Conservation (phyloP, 2,329 filamentous ascomycete genomes). For the Emergomyces orientalis region DNA sequence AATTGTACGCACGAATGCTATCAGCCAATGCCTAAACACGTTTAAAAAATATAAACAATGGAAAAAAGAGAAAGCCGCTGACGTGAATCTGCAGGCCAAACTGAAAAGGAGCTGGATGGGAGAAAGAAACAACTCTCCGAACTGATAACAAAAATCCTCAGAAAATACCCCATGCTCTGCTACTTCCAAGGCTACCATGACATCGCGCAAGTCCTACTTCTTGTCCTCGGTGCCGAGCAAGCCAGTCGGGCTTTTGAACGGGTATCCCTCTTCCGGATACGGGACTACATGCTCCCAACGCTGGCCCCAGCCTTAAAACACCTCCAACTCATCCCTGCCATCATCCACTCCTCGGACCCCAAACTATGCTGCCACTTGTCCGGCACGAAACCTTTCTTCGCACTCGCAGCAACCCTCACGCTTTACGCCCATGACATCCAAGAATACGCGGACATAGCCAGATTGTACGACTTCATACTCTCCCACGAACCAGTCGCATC, state of each 20-base stretch:
- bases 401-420: constrained; percentile 83
- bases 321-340: constrained; percentile 75
- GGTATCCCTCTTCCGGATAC: constrained; percentile 81
- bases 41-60: constrained; percentile 13
- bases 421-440: constrained; percentile 96
- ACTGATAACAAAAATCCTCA: constrained; percentile 72
- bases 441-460: constrained; percentile 75
- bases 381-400: constrained; percentile 77
- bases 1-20: constrained; percentile 47
- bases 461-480: constrained; percentile 85
- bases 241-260: constrained; percentile 60
- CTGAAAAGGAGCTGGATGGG: constrained; percentile 56
- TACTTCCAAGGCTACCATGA: constrained; percentile 99
- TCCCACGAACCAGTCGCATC: constrained; percentile 79
- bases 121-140: constrained; percentile 69
- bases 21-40: not conserved
- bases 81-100: constrained; percentile 47
- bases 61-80: constrained; percentile 14
- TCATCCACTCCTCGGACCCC: constrained; percentile 64
- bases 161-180: constrained; percentile 70
- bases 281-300: constrained; percentile 94
- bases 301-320: constrained; percentile 73
- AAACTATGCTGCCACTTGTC: constrained; percentile 66
- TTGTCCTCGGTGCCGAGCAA: constrained; percentile 61
- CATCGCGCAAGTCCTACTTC: constrained; percentile 88